Base-by-base conservation (phyloP, 768 basidiomycete species). In the Boletus sp. region DNA sequence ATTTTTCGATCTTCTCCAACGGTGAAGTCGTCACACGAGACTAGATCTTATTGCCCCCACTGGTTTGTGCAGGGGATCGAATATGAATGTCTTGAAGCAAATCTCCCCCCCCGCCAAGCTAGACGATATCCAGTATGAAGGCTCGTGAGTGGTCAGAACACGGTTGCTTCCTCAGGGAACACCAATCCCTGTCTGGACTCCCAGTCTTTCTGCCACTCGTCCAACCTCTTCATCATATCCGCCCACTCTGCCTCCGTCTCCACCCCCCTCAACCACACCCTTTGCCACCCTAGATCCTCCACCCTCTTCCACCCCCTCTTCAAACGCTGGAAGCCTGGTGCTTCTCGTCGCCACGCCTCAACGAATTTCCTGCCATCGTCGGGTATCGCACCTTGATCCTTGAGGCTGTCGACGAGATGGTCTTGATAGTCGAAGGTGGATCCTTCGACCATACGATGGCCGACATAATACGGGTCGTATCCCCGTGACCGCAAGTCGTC, bases 121-220 rank as follows among this genome's bases (percentile, higher is more conserved):
- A 4, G 4, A 25, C 23, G 23, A 13, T 33, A 33, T 33, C 11
- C 5, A 33, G 7, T 11, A 5, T n/a, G 19, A 27, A 38, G n/a
- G 13, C 6, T 17, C 5, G 29, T n/a, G 21, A 14, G 14, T 7
- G 13, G 19, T 61, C 49, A 61, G 42, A 64, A 59, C 7, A 48
- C 2, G 0, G 35, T 49, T 3, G 8, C 23, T 19, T 61, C 62
- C 37, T 52, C 14, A 1, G 58, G 55, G n/a, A 53, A 57, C 15
- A 30, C 54, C 27, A 62, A 47, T 9, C 58, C 64, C 32, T 56
- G 54, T 21, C 64, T 61, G n/a, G 59, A 64, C 58, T 83, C 81
- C 79, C 83, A 83, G n/a, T 78, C 70, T 46, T 70, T 60, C 60
- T 82, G 77, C 80, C 81, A 81, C 49, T 64, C 70, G 38, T 77